Conservation (phyloP, 352 stramenopile species). For the Albugo candida region DNA sequence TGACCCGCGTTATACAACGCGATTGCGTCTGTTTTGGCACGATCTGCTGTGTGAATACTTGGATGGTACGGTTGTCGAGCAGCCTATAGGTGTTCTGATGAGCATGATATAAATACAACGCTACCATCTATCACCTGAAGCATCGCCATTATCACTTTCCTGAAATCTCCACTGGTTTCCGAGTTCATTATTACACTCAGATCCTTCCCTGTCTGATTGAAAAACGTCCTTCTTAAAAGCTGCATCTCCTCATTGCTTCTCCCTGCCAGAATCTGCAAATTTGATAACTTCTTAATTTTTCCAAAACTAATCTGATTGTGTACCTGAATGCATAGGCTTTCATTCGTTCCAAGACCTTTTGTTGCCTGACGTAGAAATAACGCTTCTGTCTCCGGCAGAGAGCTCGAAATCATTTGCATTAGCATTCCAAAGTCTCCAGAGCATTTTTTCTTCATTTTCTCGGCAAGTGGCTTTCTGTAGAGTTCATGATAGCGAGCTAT, state of each 20-base stretch:
- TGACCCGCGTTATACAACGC: conserved; percentile 48
- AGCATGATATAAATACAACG: conserved; percentile 35
- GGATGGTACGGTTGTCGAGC: conserved; percentile 7
- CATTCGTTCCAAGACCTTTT: conserved; percentile 42
- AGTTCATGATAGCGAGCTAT: conserved; percentile 41
- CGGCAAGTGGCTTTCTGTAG: conserved; percentile 30
- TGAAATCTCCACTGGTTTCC: conserved; percentile 47
- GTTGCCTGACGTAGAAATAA: conserved; percentile 38
- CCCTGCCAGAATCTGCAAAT: conserved; percentile 31
- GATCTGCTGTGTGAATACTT: conserved; percentile 29
- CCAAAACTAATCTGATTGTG: background rate
- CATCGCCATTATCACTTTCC: conserved; percentile 34
- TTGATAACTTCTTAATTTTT: background rate
- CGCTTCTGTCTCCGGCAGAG: conserved; percentile 43
- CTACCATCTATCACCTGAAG: conserved; percentile 20
- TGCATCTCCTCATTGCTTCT: conserved; percentile 50
- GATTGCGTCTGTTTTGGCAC: conserved; percentile 34
- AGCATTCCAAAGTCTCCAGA: conserved; percentile 44
- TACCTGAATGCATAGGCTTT: conserved; percentile 49
- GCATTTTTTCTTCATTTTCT: conserved; percentile 39
- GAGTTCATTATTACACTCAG: conserved; percentile 37
- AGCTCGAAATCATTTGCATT: conserved; percentile 25
- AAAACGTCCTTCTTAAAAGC: conserved; percentile 57
- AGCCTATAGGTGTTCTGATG: conserved; percentile 15
- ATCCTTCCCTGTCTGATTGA: conserved; percentile 56